These are phyloP conservation scores for Elongisporangium anandrum DNA, from an alignment of 352 stramenopile genomes.

Conservation along the genomic window DNA sequence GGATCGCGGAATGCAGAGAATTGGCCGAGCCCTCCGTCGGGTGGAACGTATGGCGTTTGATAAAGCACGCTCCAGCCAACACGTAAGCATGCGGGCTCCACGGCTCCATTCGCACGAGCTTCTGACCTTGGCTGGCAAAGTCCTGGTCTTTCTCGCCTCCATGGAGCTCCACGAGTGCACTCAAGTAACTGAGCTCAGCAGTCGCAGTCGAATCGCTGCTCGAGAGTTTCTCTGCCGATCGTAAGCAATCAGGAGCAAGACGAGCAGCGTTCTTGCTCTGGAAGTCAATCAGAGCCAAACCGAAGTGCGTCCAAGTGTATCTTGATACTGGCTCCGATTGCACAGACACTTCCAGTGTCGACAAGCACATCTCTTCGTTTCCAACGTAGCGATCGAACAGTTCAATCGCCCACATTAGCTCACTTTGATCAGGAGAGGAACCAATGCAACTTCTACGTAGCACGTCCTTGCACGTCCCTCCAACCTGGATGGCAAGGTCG, in stretches of 20 bases:
- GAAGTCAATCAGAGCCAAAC: not conserved
- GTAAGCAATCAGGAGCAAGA: not conserved
- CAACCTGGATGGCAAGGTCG: not conserved
- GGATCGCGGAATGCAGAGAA: constrained; percentile 8
- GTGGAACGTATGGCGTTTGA: constrained; percentile 32
- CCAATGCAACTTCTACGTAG: not conserved
- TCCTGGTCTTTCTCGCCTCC: not conserved
- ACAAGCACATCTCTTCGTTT: not conserved
- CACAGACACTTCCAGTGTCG: not conserved
- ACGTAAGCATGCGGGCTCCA: constrained; percentile 55
- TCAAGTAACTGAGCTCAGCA: not conserved
- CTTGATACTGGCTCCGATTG: not conserved
- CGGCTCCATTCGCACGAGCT: constrained; percentile 56
- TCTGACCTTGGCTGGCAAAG: constrained; percentile 16
- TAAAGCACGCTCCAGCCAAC: constrained; percentile 35
- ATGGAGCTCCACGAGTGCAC: not conserved
- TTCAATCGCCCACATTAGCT: not conserved
- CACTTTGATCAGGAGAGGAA: not conserved
- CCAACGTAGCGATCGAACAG: not conserved
- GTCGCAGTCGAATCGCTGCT: not conserved
- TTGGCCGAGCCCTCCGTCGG: constrained; percentile 8
- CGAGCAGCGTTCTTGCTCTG: not conserved
- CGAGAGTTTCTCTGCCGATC: not conserved
- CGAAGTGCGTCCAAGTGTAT: not conserved
- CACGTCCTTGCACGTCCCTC: not conserved